Base-by-base conservation (phyloP, 2,329 filamentous ascomycete species). In the Ophiocordyceps sinensis region DNA sequence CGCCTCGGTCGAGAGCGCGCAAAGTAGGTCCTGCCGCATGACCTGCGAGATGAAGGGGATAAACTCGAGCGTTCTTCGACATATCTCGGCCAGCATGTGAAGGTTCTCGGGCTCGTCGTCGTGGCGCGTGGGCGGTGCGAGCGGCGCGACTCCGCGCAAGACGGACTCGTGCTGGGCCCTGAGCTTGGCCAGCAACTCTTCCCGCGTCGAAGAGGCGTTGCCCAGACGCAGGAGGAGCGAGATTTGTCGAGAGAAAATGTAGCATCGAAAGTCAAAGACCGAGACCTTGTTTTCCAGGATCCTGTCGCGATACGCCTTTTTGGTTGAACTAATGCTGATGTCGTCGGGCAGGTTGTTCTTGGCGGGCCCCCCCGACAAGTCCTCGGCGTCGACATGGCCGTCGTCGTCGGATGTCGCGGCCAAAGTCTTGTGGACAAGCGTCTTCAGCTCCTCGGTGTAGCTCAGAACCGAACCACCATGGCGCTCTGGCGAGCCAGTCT, bases 261-360 rank as follows among this genome's bases (percentile, higher is more conserved):
- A 98, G 50, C 83, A 85, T 39, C 85, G 74, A 57, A 98, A 96
- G 59, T 98, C 91, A 55, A 96, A 95, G 3, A 94, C 71, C 0
- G 91, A 98, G 30, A 98, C 93, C 49, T 94, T 85, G 63, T 93
- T 98, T 13, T 85, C 82, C 32, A 98, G 68, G 38, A 98, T 98
- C 52, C 94, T 77, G 43, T 93, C 86, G 40, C 89, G 77, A 56
- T 96, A 98, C 2, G 84, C 74, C 58, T 94, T 94, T 47, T 77
- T 77, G 1, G 72, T 69, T 10, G 76, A 66, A 46, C 71, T 75
- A 47, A 82, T 72, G 23, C 76, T 70, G 38, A 80, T 77, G 37
- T 78, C 72, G 45, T 73, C 68, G 41, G 68, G 63, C 2, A 23
- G 2, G 32, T 59, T 56, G 35, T 71, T 63, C 28, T 53, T 59